A percentile compares a stretch with the other conserved stretches of the same genome.
These are phyloP conservation scores for Apiotrichum laibachii DNA, from an alignment of 1,284 basidiomycete genomes.

Conservation along the genomic window DNA sequence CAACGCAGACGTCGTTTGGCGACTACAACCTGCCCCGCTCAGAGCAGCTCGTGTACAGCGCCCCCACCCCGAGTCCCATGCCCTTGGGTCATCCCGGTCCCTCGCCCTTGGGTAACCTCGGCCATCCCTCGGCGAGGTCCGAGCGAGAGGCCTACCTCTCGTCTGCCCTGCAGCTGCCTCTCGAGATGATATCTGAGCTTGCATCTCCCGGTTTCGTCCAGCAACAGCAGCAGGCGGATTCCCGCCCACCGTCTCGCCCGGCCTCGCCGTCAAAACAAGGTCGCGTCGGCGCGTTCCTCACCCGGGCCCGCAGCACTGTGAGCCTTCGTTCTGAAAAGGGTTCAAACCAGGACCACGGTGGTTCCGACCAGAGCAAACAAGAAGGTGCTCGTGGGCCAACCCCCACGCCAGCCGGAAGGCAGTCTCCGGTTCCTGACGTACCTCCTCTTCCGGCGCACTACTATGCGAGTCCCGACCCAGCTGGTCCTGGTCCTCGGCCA, in stretches of 20 bases:
- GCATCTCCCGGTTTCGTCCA: not conserved
- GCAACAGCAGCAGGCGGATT: not conserved
- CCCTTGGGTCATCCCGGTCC: not conserved
- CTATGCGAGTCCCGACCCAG: no score
- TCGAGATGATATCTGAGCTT: slow-evolving; percentile 35
- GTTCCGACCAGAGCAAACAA: not conserved
- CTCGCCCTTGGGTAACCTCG: no score
- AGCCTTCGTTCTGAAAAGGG: not conserved
- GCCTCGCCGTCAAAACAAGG: not conserved
- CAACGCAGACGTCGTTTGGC: no score
- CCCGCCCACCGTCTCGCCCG: not conserved
- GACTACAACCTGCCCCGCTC: slow-evolving; percentile 7
- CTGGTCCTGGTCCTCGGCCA: no score
- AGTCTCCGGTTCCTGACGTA: no score
- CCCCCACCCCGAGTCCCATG: not conserved
- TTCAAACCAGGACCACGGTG: not conserved
- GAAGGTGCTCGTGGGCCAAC: not conserved
- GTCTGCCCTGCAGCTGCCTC: slow-evolving; percentile 34
- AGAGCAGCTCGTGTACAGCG: slow-evolving; percentile 4
- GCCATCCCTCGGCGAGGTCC: slow-evolving; percentile 12
- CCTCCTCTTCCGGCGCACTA: no score
- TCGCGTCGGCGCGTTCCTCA: not conserved
- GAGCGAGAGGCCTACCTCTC: slow-evolving; percentile 39
- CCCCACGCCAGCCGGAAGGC: not conserved
- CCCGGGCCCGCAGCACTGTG: not conserved